Evolutionary conservation across 306 rosid species (phyloP).

Genomic region (Inga laurina): DNA sequence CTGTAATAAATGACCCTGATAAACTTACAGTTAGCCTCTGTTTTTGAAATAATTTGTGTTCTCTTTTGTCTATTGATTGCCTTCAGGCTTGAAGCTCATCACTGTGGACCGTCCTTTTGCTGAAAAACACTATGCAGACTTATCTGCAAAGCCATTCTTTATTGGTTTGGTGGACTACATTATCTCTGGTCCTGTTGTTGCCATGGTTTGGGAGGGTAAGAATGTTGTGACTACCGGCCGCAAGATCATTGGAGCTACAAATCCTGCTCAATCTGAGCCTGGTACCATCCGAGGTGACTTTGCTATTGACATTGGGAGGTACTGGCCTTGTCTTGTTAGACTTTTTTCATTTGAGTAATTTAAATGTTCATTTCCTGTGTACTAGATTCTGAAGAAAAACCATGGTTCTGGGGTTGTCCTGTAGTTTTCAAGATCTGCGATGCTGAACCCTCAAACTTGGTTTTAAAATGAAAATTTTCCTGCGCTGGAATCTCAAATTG

Average conservation of each 20-base stretch:
- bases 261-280: constrained; percentile 40
- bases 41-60: neutral
- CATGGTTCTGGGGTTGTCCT: too few species aligned
- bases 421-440: neutral
- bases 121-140: constrained; percentile 64
- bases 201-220: constrained; percentile 79
- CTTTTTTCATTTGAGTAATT: neutral
- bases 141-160: constrained; percentile 72
- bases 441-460: neutral
- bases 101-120: constrained; percentile 68
- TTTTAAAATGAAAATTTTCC: too few species aligned
- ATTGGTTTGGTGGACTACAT: constrained; percentile 65
- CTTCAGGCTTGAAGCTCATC: constrained; percentile 59
- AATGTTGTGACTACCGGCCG: constrained; percentile 57
- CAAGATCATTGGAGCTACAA: constrained; percentile 73
- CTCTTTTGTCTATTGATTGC: neutral
- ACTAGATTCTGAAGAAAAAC: neutral
- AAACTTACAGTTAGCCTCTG: neutral
- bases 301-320: constrained; percentile 22
- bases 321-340: neutral
- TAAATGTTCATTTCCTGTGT: neutral
- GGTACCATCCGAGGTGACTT: constrained; percentile 16
- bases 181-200: constrained; percentile 71
- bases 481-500: too few species aligned
- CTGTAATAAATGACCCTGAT: neutral